A percentile compares a stretch with the other conserved stretches of the same genome.
Conservation (phyloP, 2,329 filamentous ascomycete species). For the Sclerotinia minor region DNA sequence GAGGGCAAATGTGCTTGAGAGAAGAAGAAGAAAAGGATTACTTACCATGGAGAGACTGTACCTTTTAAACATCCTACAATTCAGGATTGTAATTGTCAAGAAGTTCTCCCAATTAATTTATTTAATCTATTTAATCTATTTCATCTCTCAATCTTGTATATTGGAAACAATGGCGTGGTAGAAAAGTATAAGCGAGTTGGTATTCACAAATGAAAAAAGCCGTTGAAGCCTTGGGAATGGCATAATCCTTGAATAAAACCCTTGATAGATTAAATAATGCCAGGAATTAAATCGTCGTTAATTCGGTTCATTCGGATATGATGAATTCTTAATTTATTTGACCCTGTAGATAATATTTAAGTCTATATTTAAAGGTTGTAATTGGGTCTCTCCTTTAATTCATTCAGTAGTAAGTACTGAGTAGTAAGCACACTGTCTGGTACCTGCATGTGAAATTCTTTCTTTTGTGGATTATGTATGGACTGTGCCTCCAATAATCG, state of each 20-base stretch:
- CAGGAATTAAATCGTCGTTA: constrained; percentile 10
- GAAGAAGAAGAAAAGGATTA: background rate
- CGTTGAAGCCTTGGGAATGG: background rate
- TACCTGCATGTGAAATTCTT: background rate
- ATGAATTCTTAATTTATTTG: constrained; percentile 1
- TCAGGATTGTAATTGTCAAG: background rate
- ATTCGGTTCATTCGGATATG: constrained; percentile 7
- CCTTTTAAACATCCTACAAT: constrained; percentile 14
- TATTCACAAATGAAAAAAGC: background rate
- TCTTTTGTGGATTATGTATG: background rate
- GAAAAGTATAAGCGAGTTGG: constrained; percentile 16
- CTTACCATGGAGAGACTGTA: background rate
- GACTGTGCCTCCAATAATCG: background rate
- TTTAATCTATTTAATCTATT: background rate
- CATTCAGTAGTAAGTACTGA: background rate
- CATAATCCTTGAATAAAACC: constrained; percentile 7
- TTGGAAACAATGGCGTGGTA: constrained; percentile 21
- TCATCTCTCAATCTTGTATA: constrained; percentile 15
- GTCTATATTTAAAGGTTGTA: background rate
- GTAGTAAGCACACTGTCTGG: background rate
- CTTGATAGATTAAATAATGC: background rate
- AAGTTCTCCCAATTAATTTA: constrained; percentile 1
- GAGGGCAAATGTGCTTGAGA: constrained; percentile 22
- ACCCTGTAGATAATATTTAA: background rate
- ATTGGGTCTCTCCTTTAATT: constrained; percentile 8